Evolutionary conservation across 139 green algal genomes (phyloP), one percentile per base, ranked within the genome.

Genomic region (Haematococcus lacustris): DNA sequence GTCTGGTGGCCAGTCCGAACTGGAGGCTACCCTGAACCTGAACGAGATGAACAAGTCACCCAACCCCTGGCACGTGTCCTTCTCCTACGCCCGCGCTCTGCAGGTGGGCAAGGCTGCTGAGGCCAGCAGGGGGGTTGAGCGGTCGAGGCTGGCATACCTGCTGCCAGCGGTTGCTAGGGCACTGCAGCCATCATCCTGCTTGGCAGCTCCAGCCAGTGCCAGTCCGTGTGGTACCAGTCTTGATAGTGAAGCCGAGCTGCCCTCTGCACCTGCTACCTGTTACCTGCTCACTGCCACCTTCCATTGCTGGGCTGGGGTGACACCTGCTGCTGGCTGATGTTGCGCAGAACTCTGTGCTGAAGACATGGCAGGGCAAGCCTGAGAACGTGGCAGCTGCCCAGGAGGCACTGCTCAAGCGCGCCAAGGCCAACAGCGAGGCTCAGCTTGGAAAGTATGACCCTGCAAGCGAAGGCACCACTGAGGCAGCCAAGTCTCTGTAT

Each of bases 61-160:
- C 81, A 99, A 99, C 93, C 95, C 95, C n/a, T 99, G 95, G 95
- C 94, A 98, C 85, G 95, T 99, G 86, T 98, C 95, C 53, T 99
- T 99, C 95, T 98, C 94, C n/a, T 99, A 98, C 86, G 95, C 95
- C 28, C 93, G 95, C 77, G 95, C 95, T 26, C 91, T 99, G 73
- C 93, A 96, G 86, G 72, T 77, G 32, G 38, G 67, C 37, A 57
- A n/a, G n/a, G n/a, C n/a, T n/a, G n/a, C n/a, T n/a, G n/a, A n/a
- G n/a, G n/a, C n/a, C n/a, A n/a, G n/a, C n/a, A n/a, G n/a, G n/a
- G n/a, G n/a, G n/a, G 13, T 57, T 13, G 21, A 28, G 47, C 21
- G 13, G 47, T 57, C n/a, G n/a, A n/a, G n/a, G n/a, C n/a, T n/a
- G n/a, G n/a, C n/a, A n/a, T n/a, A n/a, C n/a, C n/a, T n/a, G n/a